Percentiles rank a stretch among this genome's conserved stretches.
phyloP scores from a whole-genome alignment of 108 stramenopile species.

The Schizochytrium sp. region DNA sequence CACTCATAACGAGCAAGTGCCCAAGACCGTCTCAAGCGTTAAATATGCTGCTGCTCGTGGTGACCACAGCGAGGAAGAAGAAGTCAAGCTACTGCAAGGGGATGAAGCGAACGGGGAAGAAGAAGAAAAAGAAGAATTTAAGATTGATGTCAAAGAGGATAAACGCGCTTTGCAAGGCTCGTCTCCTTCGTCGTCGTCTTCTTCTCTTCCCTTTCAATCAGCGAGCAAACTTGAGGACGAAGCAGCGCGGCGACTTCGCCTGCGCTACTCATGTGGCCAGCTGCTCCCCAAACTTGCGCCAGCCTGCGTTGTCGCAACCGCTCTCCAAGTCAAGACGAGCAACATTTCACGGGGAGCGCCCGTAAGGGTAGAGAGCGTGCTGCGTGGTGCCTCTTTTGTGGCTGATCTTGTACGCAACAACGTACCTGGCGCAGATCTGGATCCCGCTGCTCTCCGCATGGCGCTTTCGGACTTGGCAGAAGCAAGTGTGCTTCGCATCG shows the following conservation, averaged over 20 bases:
- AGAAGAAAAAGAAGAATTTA: too few relatives aligned
- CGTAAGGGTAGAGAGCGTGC: not conserved
- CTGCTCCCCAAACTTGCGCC: not conserved
- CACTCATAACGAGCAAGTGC: too few relatives aligned
- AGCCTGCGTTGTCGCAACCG: not conserved
- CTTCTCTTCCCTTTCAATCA: not conserved
- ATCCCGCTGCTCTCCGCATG: not conserved
- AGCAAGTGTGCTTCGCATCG: not conserved
- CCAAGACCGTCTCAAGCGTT: too few relatives aligned
- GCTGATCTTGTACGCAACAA: not conserved
- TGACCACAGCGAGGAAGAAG: too few relatives aligned
- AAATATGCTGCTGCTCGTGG: too few relatives aligned
- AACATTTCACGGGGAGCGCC: not conserved
- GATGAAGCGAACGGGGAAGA: too few relatives aligned
- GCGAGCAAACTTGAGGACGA: not conserved
- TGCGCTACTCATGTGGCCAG: slow-evolving; percentile 3
- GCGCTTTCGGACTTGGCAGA: not conserved
- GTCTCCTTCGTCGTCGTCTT: too few relatives aligned
- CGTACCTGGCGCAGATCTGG: not conserved
- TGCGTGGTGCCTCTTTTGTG: not conserved
- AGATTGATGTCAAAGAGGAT: too few relatives aligned
- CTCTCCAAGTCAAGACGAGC: not conserved
- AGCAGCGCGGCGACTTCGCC: not conserved
- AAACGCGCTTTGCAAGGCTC: too few relatives aligned
- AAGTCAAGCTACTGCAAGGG: too few relatives aligned